These are phyloP conservation scores for Salix koriyanagi DNA, from an alignment of 345 rosid species.

Conservation along the genomic window DNA sequence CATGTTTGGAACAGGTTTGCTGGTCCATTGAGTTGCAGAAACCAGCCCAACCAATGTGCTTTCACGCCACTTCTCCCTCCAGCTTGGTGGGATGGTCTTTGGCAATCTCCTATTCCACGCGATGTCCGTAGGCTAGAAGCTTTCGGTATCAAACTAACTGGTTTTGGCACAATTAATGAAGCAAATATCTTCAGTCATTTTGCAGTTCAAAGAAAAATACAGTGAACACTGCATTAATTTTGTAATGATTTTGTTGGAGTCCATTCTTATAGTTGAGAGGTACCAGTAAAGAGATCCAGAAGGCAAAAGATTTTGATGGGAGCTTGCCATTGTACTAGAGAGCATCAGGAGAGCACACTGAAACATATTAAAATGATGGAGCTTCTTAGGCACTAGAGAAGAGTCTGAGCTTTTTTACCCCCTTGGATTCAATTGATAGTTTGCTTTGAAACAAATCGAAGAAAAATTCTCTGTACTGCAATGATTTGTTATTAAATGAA, in stretches of 20 bases:
- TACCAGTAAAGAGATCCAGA: background rate
- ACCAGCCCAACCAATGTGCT: constrained; percentile 79
- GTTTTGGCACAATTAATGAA: constrained; percentile 69
- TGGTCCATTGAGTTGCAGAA: constrained; percentile 80
- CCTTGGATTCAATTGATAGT: too few species aligned
- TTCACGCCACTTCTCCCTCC: constrained; percentile 87
- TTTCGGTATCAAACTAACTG: constrained; percentile 72
- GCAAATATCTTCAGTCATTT: constrained; percentile 41
- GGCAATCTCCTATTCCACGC: constrained; percentile 87
- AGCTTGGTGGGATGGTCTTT: constrained; percentile 95
- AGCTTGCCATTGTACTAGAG: too few species aligned
- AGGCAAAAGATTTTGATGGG: too few species aligned
- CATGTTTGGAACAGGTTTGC: constrained; percentile 95
- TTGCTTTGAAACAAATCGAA: too few species aligned
- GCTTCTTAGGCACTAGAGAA: too few species aligned
- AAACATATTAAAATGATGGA: too few species aligned
- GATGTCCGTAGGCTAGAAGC: constrained; percentile 59
- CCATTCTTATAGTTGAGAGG: background rate
- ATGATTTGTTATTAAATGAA: too few species aligned
- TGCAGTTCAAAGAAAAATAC: constrained; percentile 58
- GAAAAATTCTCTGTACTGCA: too few species aligned
- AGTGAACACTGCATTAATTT: constrained; percentile 43
- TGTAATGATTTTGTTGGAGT: constrained; percentile 17
- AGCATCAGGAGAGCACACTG: too few species aligned
- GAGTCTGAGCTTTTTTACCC: too few species aligned